Evolutionary conservation across 805 yeast species (phyloP).

Genomic region (Jamesozyma gamospora): DNA sequence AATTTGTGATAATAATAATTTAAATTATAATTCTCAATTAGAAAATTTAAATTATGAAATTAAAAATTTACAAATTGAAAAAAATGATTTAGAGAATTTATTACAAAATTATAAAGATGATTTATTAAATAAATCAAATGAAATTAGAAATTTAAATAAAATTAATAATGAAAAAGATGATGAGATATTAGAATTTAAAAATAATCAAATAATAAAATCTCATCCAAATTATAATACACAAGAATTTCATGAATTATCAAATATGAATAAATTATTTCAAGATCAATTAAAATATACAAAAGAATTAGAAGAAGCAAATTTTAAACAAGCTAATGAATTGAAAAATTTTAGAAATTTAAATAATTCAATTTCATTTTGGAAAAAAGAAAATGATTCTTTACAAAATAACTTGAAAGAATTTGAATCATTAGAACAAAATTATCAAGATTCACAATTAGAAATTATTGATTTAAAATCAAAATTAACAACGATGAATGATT

Average conservation of each 20-base stretch:
- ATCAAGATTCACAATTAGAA: slow-evolving; percentile 41
- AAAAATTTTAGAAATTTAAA: slow-evolving; percentile 32
- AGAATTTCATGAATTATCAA: slow-evolving; percentile 27
- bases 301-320: slow-evolving; percentile 42
- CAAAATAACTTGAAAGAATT: slow-evolving; percentile 36
- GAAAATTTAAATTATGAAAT: slow-evolving; percentile 11
- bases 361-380: slow-evolving; percentile 20
- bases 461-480: slow-evolving; percentile 39
- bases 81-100: slow-evolving; percentile 12
- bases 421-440: slow-evolving; percentile 36
- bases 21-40: slow-evolving; percentile 25
- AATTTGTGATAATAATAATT: slow-evolving; percentile 30
- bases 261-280: slow-evolving; percentile 28
- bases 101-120: slow-evolving; percentile 21
- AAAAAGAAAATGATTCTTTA: slow-evolving; percentile 20
- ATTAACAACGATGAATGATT: slow-evolving; percentile 32
- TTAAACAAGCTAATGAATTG: slow-evolving; percentile 44
- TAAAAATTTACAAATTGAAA: slow-evolving; percentile 12
- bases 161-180: slow-evolving; percentile 18
- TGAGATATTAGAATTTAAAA: slow-evolving; percentile 20
- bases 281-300: slow-evolving; percentile 38
- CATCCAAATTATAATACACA: slow-evolving; percentile 26
- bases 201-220: slow-evolving; percentile 30
- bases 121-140: slow-evolving; percentile 13
- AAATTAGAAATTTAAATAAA: slow-evolving; percentile 16